Evolutionary conservation across 2,329 filamentous ascomycete genomes (phyloP), one percentile per base, ranked within the genome.

Genomic region (Phyllosticta citribraziliensis): DNA sequence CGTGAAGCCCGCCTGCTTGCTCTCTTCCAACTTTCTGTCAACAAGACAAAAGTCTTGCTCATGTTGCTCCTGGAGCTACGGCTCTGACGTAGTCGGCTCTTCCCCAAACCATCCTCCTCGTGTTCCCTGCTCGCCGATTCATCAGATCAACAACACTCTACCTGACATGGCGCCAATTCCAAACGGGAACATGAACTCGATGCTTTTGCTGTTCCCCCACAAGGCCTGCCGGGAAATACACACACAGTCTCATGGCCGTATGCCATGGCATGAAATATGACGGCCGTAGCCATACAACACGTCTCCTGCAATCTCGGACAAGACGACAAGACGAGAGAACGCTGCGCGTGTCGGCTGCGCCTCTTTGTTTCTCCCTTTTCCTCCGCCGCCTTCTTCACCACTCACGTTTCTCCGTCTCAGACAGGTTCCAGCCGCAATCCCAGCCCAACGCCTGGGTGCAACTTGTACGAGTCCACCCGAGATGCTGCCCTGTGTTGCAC

Each of bases 221-320:
- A 25, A 57, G 40, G 40, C 56, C 22, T 35, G 19, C 53, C 22
- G 22, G 22, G 35, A 47, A 56, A 60, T n/a, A n/a, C 22, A 22
- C 55, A 55, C 51, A 59, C 50, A n/a, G 9, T 27, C 55, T 22
- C 57, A 50, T 51, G 58, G 30, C 8, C 10, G 33, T 22, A 22
- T 56, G 35, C 20, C 24, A 52, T 22, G 22, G 57, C 57, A 55
- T 60, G 57, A 55, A 40, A 47, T 19, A 52, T 22, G 57, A 24
- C n/a, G 33, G 57, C 33, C 19, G 30, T 24, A 33, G 35, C 53
- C 53, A 54, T 52, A n/a, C 40, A 14, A 47, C 40, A 17, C 25
- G 56, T 60, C 53, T 60, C 53, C 57, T 59, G 57, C 52, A 59
- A 59, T 59, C 57, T 59, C 57, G 57, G 57, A 47, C 50, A 11